Base-by-base conservation (phyloP, 2,329 filamentous ascomycete species). In the Botryotinia narcissicola region DNA sequence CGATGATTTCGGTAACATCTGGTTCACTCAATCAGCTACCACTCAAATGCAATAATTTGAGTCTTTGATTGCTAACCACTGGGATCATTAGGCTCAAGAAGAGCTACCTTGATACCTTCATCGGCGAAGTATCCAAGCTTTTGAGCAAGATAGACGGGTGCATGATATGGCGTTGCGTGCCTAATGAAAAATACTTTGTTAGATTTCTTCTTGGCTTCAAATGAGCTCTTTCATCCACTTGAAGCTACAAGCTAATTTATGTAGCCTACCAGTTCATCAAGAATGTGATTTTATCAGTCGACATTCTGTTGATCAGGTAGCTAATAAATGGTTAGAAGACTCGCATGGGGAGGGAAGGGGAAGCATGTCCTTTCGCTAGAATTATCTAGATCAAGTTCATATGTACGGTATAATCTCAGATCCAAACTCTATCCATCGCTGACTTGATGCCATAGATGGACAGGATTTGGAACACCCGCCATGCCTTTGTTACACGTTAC, bases 311-410 rank as follows among this genome's bases (percentile, higher is more conserved):
- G 42, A 51, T 35, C 22, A 32, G 42, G 44, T 66, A 64, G n/a
- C 60, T 71, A 63, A 42, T 16, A 40, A 32, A 54, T 78, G 80
- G 85, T 89, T 82, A 89, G 86, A 85, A 81, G 78, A 78, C 77
- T 74, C 77, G 73, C 72, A 74, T 63, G 73, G 75, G 73, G 76
- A 73, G 75, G 74, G 77, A 76, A 75, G 78, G 80, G 79, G 88
- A 91, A 91, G 91, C 91, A 93, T 91, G 89, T 93, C 89, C 91
- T 93, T 93, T 91, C 92, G 91, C 91, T 92, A 90, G 90, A 87
- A 92, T 93, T 92, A 91, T 90, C 89, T 90, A 92, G 90, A 92
- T 93, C 91, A 93, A 93, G 91, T 93, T 93, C 87, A 84, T 54
- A 54, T 62, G 59, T 71, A 87, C 90, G 90, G 90, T 92, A 91